A percentile compares a stretch with the other conserved stretches of the same genome.
Conservation (phyloP, 192 early-diverging fungal species). For the Podila epigama region DNA sequence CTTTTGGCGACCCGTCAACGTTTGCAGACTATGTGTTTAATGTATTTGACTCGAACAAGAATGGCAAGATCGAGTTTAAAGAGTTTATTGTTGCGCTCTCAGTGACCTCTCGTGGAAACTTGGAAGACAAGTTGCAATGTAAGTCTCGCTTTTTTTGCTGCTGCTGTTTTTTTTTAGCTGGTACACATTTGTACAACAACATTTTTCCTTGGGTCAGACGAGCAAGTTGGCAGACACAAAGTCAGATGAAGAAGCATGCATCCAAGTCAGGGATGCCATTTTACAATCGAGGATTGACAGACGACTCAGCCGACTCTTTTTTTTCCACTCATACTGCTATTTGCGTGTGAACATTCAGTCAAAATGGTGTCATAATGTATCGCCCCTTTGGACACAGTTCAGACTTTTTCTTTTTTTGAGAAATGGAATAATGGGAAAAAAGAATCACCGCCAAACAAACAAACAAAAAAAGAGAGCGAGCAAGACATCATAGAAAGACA, state of each 20-base stretch:
- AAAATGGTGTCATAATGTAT: too few species aligned
- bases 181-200: not conserved
- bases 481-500: too few species aligned
- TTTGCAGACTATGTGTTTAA: conserved; percentile 94
- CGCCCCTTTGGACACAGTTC: too few species aligned
- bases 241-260: too few species aligned
- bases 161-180: not conserved
- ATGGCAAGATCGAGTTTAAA: conserved; percentile 89
- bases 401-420: not conserved
- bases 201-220: not conserved
- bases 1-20: conserved; percentile 91
- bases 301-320: too few species aligned
- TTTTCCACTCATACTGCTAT: too few species aligned
- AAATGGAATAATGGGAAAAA: not conserved
- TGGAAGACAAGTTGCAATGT: conserved; percentile 90
- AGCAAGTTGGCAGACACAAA: not conserved
- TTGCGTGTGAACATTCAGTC: too few species aligned
- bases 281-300: too few species aligned
- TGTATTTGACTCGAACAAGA: conserved; percentile 91
- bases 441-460: too few species aligned
- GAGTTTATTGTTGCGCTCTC: conserved; percentile 91
- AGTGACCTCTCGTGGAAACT: conserved; percentile 79
- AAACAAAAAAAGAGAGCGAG: too few species aligned
- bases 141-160: conserved; percentile 28
- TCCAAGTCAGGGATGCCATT: too few species aligned